Evolutionary conservation across 2,329 filamentous ascomycete species (phyloP).

Genomic region (Xylaria sp.): DNA sequence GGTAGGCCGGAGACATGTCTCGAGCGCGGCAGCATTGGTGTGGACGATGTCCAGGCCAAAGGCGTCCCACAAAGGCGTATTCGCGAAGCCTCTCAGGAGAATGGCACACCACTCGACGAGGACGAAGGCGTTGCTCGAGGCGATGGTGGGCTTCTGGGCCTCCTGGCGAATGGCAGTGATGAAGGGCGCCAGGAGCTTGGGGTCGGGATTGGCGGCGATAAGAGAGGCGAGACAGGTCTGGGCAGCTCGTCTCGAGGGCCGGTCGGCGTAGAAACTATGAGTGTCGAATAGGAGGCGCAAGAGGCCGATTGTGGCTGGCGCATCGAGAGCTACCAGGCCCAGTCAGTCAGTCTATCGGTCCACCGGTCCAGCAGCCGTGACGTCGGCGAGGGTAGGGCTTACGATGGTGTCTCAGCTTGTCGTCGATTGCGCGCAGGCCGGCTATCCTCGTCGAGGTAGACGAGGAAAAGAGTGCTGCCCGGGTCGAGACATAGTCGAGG

Average conservation of each 20-base stretch:
- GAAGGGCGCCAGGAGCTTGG: constrained; percentile 66
- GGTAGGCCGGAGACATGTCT: constrained; percentile 73
- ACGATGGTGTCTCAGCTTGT: constrained; percentile 62
- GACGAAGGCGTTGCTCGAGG: constrained; percentile 81
- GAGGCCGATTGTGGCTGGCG: constrained; percentile 58
- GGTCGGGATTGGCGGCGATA: constrained; percentile 61
- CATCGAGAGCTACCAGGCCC: constrained; percentile 49
- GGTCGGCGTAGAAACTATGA: constrained; percentile 85
- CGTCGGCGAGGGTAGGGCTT: constrained; percentile 30
- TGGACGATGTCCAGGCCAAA: constrained; percentile 70
- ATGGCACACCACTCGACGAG: constrained; percentile 88
- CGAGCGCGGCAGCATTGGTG: constrained; percentile 74
- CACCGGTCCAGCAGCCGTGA: not conserved
- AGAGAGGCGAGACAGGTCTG: constrained; percentile 78
- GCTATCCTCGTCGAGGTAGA: constrained; percentile 63
- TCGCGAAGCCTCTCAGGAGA: constrained; percentile 73
- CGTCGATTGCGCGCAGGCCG: constrained; percentile 61
- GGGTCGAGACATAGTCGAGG: constrained; percentile 57
- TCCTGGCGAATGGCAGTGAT: constrained; percentile 73
- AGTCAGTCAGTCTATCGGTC: not conserved
- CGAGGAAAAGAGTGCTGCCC: constrained; percentile 62
- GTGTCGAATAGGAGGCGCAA: constrained; percentile 83
- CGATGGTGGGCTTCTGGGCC: constrained; percentile 76
- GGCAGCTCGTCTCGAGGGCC: constrained; percentile 80
- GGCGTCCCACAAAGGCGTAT: constrained; percentile 65